These are phyloP conservation scores for Penicillium subrubescens DNA, from an alignment of 495 filamentous ascomycete genomes.

Conservation along the genomic window DNA sequence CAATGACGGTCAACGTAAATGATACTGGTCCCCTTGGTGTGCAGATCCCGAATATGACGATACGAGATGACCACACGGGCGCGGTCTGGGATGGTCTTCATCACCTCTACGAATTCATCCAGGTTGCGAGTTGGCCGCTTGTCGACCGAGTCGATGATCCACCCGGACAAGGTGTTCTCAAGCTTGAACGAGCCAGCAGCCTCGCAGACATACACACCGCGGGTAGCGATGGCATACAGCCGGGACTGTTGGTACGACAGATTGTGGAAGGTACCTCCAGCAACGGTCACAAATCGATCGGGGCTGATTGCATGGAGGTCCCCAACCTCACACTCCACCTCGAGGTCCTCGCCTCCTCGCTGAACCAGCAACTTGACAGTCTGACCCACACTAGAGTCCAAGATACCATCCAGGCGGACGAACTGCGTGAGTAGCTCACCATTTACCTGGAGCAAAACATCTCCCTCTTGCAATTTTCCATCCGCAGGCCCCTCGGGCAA, in stretches of 20 bases:
- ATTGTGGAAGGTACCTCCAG: conserved; percentile 91
- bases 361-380: conserved; percentile 77
- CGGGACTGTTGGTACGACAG: conserved; percentile 96
- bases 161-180: conserved; percentile 86
- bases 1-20: conserved; percentile 93
- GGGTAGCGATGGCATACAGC: conserved; percentile 86
- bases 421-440: conserved; percentile 93
- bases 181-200: conserved; percentile 93
- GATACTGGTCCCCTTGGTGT: conserved; percentile 91
- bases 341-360: conserved; percentile 83
- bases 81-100: conserved; percentile 85
- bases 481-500: conserved; percentile 88
- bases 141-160: conserved; percentile 91
- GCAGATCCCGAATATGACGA: conserved; percentile 91
- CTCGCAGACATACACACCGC: conserved; percentile 94
- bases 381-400: conserved; percentile 83
- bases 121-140: conserved; percentile 86
- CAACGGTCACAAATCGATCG: conserved; percentile 91
- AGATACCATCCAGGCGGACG: conserved; percentile 85
- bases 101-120: conserved; percentile 86
- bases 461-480: conserved; percentile 84
- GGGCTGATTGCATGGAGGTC: conserved; percentile 95
- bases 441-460: conserved; percentile 95
- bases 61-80: conserved; percentile 90
- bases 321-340: conserved; percentile 83